Base-by-base conservation (phyloP, 2,329 filamentous ascomycete species). In the Colletotrichum zoysiae region DNA sequence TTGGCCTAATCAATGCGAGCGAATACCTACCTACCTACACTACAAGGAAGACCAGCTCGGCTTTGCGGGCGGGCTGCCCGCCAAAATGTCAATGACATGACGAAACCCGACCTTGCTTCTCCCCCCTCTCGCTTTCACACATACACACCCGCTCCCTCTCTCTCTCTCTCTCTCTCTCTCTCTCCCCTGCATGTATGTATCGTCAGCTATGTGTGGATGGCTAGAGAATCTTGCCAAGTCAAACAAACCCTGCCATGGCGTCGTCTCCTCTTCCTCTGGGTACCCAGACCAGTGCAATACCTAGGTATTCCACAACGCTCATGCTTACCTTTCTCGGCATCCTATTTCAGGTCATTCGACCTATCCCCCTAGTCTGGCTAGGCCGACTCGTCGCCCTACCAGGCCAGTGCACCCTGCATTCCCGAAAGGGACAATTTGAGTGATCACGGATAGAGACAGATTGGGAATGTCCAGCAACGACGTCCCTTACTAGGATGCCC, bases 1-100 rank as follows among this genome's bases (percentile, higher is more conserved):
- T 55, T 8, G n/a, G 26, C 35, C 67, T 63, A 57, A 71, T 67
- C 57, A 62, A 44, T 61, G 57, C 57, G 20, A 18, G 20, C 50
- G 50, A 51, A 35, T 56, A 16, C 23, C 3, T 40, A 40, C 9
- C 1, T 12, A 40, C n/a, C 26, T 26, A 42, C 40, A 42, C 40
- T 6, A 18, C 42, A 44, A 63, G 60, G 60, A 14, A 38, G 33
- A 14, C 23, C 35, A 42, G 38, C 18, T 26, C 48, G 48, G 61
- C 23, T 48, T 62, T 60, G 57, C 57, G 53, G 57, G 38, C 33
- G 65, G 59, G 20, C 30, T 44, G 64, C 57, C 50, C 18, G 48
- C 61, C 55, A 50, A 50, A 48, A 55, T 9, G 38, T 44, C 50
- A 26, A 51, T 42, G 46, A 30, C 46, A 20, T 42, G 60, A 50